phyloP scores from a whole-genome alignment of 2,329 filamentous ascomycete species.

The Zarea fungicola region DNA sequence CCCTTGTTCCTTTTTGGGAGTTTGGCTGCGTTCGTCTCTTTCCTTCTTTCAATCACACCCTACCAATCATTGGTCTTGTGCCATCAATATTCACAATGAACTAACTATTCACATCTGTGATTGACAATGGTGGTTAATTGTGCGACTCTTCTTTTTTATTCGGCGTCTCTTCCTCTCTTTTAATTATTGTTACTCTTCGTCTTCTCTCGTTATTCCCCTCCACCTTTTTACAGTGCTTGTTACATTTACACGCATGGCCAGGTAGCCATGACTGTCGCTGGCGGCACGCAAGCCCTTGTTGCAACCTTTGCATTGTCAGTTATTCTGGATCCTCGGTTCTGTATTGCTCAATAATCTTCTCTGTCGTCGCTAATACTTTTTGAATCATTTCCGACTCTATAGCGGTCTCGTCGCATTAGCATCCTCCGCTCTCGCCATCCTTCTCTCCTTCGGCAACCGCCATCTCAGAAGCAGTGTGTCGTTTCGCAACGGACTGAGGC shows the following conservation, averaged over 20 bases:
- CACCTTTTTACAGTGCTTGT: conserved; percentile 17
- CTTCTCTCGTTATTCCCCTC: conserved; percentile 27
- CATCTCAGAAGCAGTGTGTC: conserved; percentile 33
- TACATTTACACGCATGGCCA: conserved; percentile 12
- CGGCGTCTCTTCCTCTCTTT: neutral
- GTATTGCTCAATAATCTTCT: neutral
- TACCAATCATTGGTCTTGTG: neutral
- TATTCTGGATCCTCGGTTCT: neutral
- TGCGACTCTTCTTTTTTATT: neutral
- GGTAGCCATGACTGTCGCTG: conserved; percentile 40
- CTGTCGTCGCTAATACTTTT: neutral
- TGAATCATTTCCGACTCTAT: neutral
- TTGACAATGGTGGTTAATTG: conserved; percentile 7
- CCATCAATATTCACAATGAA: conserved; percentile 2
- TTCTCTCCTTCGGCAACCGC: conserved; percentile 40
- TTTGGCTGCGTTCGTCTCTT: neutral
- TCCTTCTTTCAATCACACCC: conserved; percentile 10
- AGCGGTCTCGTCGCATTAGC: conserved; percentile 52
- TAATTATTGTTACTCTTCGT: conserved; percentile 18
- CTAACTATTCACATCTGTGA: neutral
- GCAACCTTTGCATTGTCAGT: conserved; percentile 53
- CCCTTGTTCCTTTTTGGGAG: conserved; percentile 3
- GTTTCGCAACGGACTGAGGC: conserved; percentile 55
- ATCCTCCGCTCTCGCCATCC: conserved; percentile 41
- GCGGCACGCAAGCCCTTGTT: conserved; percentile 43